A percentile compares a stretch with the other conserved stretches of the same genome.
These are phyloP conservation scores for Paecilomyces sp. DNA, from an alignment of 2,329 filamentous ascomycete species.

Conservation along the genomic window DNA sequence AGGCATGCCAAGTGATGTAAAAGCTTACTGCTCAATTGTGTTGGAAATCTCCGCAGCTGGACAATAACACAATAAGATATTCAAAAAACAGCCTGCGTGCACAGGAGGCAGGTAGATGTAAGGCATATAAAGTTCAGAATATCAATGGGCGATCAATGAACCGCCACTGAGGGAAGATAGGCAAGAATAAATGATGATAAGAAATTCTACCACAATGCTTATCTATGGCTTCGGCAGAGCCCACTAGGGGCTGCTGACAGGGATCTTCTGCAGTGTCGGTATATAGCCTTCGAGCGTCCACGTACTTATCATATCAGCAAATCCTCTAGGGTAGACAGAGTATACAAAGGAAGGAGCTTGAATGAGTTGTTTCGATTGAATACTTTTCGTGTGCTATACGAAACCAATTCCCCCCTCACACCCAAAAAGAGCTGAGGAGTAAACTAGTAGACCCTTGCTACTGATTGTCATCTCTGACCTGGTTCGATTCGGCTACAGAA, in stretches of 20 bases:
- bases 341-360: neutral
- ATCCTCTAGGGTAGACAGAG: neutral
- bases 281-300: neutral
- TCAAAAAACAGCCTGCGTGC: neutral
- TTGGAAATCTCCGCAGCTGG: neutral
- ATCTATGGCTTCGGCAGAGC: neutral
- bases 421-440: neutral
- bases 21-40: neutral
- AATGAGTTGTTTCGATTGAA: neutral
- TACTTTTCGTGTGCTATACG: neutral
- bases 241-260: neutral
- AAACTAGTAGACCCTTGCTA: neutral
- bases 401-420: neutral
- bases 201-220: neutral
- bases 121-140: neutral
- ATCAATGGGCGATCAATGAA: neutral
- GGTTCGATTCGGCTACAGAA: neutral
- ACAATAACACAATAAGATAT: neutral
- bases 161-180: neutral
- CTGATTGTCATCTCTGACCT: neutral
- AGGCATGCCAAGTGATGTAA: neutral
- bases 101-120: neutral
- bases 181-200: neutral
- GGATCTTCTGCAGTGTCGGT: neutral
- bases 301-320: neutral